Conservation (phyloP, 2,329 filamentous ascomycete genomes). For the Golovinomyces cichoracearum region DNA sequence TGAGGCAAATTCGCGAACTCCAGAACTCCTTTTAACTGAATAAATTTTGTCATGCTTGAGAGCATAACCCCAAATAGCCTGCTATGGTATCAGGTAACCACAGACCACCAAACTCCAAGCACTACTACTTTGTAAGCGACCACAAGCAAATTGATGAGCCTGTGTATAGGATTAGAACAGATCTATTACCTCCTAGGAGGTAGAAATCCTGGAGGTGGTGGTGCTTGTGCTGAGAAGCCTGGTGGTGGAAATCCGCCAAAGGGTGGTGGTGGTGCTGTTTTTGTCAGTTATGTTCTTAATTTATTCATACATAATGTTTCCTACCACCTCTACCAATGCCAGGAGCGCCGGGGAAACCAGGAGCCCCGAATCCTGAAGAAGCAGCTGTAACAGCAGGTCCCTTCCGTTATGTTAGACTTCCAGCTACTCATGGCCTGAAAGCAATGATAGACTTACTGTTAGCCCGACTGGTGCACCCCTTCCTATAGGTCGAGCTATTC, state of each 20-base stretch:
- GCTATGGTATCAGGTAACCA: no score
- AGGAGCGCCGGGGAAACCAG: constrained; percentile 21
- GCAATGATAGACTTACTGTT: constrained; percentile 27
- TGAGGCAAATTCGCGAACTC: no score
- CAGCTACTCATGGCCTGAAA: background rate
- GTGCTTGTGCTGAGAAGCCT: constrained; percentile 23
- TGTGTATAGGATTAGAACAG: background rate
- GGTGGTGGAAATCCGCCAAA: constrained; percentile 12
- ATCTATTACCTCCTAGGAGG: constrained; percentile 22
- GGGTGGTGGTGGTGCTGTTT: background rate
- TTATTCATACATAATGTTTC: constrained; percentile 17
- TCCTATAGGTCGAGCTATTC: constrained; percentile 74
- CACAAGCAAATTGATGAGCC: no score
- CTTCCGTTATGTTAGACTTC: constrained; percentile 17
- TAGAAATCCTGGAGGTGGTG: constrained; percentile 20
- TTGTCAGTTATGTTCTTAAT: background rate
- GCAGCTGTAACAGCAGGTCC: constrained; percentile 69
- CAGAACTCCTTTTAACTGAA: no score
- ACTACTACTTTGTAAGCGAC: no score
- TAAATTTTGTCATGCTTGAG: no score
- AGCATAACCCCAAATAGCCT: no score
- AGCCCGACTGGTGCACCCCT: constrained; percentile 61
- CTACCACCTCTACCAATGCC: constrained; percentile 28
- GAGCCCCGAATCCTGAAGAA: constrained; percentile 28
- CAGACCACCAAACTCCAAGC: no score